Conservation (phyloP, 1,284 basidiomycete species). For the Peniophora sp. region DNA sequence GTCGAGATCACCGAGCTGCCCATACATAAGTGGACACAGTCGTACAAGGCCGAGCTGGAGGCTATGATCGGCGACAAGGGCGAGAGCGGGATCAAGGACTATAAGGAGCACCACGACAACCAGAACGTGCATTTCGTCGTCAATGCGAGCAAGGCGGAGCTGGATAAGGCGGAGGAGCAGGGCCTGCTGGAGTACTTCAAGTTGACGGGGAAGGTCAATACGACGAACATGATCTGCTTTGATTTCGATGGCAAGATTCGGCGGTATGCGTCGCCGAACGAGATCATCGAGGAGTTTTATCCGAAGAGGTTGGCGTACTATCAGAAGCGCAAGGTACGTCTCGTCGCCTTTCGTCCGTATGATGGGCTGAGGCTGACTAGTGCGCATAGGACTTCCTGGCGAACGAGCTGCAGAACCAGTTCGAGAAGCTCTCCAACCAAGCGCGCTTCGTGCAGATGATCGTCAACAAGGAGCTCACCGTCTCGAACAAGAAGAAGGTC, state of each 20-base stretch:
- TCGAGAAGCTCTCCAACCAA: slow-evolving; percentile 90
- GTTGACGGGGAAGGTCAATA: slow-evolving; percentile 75
- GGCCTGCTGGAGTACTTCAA: slow-evolving; percentile 93
- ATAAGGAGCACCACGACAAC: slow-evolving; percentile 94
- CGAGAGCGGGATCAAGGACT: slow-evolving; percentile 67
- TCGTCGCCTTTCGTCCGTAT: not conserved
- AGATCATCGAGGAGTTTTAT: slow-evolving; percentile 93
- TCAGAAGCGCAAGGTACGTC: slow-evolving; percentile 86
- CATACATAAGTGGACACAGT: slow-evolving; percentile 91
- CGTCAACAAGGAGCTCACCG: slow-evolving; percentile 79
- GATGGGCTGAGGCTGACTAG: not conserved
- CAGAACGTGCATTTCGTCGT: slow-evolving; percentile 88
- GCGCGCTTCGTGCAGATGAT: slow-evolving; percentile 98
- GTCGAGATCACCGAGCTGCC: slow-evolving; percentile 96
- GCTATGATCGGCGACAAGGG: slow-evolving; percentile 70
- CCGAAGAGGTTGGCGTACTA: slow-evolving; percentile 86
- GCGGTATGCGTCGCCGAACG: slow-evolving; percentile 86
- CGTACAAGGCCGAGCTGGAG: slow-evolving; percentile 90
- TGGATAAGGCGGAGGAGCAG: slow-evolving; percentile 84
- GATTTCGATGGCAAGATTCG: slow-evolving; percentile 95
- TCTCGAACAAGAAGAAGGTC: slow-evolving; percentile 87
- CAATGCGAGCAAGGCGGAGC: slow-evolving; percentile 73
- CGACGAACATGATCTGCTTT: slow-evolving; percentile 98
- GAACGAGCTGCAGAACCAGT: slow-evolving; percentile 74
- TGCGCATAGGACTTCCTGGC: slow-evolving; percentile 71